A percentile compares a stretch with the other conserved stretches of the same genome.
phyloP scores from a whole-genome alignment of 495 filamentous ascomycete genomes.

The Alectoria sarmentosa region DNA sequence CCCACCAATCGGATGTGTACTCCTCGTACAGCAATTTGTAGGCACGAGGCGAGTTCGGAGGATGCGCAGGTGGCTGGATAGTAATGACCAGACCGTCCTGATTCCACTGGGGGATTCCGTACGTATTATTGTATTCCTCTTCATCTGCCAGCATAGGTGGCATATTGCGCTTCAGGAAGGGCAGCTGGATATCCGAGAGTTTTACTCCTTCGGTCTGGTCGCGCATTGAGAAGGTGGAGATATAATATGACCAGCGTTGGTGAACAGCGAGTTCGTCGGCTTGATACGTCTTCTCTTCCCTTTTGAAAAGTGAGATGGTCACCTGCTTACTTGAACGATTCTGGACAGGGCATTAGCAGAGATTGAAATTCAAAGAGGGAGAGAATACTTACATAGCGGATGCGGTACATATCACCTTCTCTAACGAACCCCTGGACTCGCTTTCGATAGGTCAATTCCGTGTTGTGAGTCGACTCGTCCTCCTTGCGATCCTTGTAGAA shows the following conservation, averaged over 20 bases:
- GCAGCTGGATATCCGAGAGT: constrained; percentile 54
- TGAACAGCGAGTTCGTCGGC: constrained; percentile 49
- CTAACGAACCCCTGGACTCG: constrained; percentile 79
- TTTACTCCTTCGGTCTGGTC: constrained; percentile 84
- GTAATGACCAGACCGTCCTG: constrained; percentile 70
- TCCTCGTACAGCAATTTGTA: constrained; percentile 76
- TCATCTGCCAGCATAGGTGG: constrained; percentile 43
- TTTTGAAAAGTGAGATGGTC: constrained; percentile 63
- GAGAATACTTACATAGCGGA: constrained; percentile 66
- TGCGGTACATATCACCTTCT: constrained; percentile 82
- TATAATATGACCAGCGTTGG: constrained; percentile 83
- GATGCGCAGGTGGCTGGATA: constrained; percentile 35
- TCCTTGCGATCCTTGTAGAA: constrained; percentile 76
- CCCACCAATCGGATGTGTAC: constrained; percentile 54
- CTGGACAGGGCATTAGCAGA: constrained; percentile 29
- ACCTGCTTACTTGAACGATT: constrained; percentile 52
- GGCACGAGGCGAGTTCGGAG: constrained; percentile 55
- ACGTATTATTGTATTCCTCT: constrained; percentile 42
- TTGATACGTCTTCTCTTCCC: constrained; percentile 75
- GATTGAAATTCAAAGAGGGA: constrained; percentile 2
- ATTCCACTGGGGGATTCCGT: constrained; percentile 48
- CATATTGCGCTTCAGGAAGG: constrained; percentile 68
- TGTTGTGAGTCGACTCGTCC: constrained; percentile 73
- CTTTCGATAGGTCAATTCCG: constrained; percentile 79
- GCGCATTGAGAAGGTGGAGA: constrained; percentile 78